A percentile compares a stretch with the other conserved stretches of the same genome.
phyloP scores from a whole-genome alignment of 1,284 basidiomycete species.

The Pulchroboletus neoregius region DNA sequence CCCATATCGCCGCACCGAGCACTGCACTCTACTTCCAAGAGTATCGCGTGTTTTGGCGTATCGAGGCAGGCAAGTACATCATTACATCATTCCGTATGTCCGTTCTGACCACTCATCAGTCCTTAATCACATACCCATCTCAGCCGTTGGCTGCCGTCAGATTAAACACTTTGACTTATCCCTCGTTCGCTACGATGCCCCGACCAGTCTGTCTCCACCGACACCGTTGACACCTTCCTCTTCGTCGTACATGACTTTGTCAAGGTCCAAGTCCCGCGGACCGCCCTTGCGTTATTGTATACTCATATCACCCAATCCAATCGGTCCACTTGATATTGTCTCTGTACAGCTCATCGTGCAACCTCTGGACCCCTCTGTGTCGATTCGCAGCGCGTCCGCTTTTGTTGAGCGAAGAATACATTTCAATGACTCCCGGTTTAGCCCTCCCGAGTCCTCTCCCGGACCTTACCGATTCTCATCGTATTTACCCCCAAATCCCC shows the following conservation, averaged over 20 bases:
- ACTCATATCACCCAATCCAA: slow-evolving; percentile 42
- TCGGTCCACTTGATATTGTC: slow-evolving; percentile 56
- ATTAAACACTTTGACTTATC: slow-evolving; percentile 65
- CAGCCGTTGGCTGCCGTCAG: slow-evolving; percentile 62
- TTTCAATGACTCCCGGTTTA: slow-evolving; percentile 39
- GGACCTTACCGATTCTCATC: slow-evolving; percentile 23
- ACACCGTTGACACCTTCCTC: slow-evolving; percentile 32
- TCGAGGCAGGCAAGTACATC: slow-evolving; percentile 67
- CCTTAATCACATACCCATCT: slow-evolving; percentile 59
- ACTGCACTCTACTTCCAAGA: slow-evolving; percentile 65
- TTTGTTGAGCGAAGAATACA: slow-evolving; percentile 55
- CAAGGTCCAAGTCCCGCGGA: slow-evolving; percentile 43
- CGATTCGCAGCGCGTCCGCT: slow-evolving; percentile 51
- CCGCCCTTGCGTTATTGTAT: slow-evolving; percentile 49
- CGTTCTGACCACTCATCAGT: slow-evolving; percentile 39
- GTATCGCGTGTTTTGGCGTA: slow-evolving; percentile 74
- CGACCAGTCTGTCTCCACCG: slow-evolving; percentile 33
- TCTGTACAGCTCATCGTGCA: slow-evolving; percentile 50
- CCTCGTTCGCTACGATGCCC: slow-evolving; percentile 61
- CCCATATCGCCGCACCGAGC: slow-evolving; percentile 60
- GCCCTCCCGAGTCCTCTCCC: slow-evolving; percentile 23
- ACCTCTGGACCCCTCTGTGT: slow-evolving; percentile 44
- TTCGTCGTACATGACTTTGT: slow-evolving; percentile 37
- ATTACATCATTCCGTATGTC: slow-evolving; percentile 6
- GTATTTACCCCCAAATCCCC: slow-evolving; percentile 19